phyloP scores from a whole-genome alignment of 345 rosid species.

The Populus deltoides region DNA sequence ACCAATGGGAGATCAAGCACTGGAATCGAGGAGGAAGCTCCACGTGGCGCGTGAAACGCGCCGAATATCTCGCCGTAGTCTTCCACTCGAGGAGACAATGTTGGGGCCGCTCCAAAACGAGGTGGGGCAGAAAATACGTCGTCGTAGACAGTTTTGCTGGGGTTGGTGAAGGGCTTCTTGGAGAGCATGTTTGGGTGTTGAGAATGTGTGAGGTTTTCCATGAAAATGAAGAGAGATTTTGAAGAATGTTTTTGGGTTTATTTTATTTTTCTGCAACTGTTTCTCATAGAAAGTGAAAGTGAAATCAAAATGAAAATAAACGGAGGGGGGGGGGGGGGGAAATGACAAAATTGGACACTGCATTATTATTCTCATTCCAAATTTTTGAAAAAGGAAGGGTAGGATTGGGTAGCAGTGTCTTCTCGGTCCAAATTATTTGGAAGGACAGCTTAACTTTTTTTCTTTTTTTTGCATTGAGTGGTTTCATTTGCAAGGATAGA shows the following conservation, averaged over 20 bases:
- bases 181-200: conserved; percentile 41
- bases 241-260: conserved; percentile 25
- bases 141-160: conserved; percentile 48
- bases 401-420: too few species aligned
- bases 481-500: too few species aligned
- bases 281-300: background rate
- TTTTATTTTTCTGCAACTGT: background rate
- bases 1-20: conserved; percentile 79
- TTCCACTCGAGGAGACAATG: conserved; percentile 74
- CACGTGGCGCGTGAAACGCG: conserved; percentile 69
- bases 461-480: too few species aligned
- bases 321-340: background rate
- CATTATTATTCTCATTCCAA: conserved; percentile 10
- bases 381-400: background rate
- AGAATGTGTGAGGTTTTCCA: conserved; percentile 69
- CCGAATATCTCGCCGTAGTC: conserved; percentile 85
- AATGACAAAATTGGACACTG: conserved; percentile 31
- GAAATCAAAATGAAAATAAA: background rate
- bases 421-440: too few species aligned
- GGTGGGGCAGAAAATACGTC: conserved; percentile 80
- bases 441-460: too few species aligned
- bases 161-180: conserved; percentile 18
- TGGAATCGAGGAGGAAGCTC: conserved; percentile 62
- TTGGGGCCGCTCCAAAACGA: conserved; percentile 44
- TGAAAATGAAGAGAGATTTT: conserved; percentile 19